Evolutionary conservation across 345 rosid species (phyloP).

Genomic region (Tarenaya hassleriana): DNA sequence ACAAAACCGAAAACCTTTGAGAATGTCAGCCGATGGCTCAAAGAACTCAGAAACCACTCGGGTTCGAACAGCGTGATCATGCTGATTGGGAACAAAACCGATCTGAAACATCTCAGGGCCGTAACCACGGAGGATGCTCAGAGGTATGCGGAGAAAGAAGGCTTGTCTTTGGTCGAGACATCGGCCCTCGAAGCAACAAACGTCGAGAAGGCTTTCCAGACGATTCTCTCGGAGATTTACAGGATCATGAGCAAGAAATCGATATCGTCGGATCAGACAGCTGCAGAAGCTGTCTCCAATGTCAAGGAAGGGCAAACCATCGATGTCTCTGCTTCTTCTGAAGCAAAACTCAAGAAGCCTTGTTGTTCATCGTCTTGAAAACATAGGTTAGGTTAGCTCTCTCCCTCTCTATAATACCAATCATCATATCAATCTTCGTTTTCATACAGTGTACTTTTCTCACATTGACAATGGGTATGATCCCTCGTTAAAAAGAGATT

Average conservation of each 20-base stretch:
- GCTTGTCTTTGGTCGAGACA: slow-evolving; percentile 81
- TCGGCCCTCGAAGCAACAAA: no score
- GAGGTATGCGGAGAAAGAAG: slow-evolving; percentile 83
- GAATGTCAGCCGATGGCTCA: slow-evolving; percentile 84
- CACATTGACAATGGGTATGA: no score
- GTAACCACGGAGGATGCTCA: slow-evolving; percentile 93
- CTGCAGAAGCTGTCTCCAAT: slow-evolving; percentile 34
- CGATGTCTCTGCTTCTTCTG: slow-evolving; percentile 56
- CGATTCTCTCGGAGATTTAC: slow-evolving; percentile 69
- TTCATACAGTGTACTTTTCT: no score
- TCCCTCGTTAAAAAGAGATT: no score
- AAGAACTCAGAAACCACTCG: slow-evolving; percentile 94
- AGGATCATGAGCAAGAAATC: slow-evolving; percentile 88
- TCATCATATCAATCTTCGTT: no score
- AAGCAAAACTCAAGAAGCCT: slow-evolving; percentile 49
- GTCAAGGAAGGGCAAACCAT: slow-evolving; percentile 85
- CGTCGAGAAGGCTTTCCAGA: no score
- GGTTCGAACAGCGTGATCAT: slow-evolving; percentile 89
- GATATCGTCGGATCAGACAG: slow-evolving; percentile 57
- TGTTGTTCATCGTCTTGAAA: slow-evolving; percentile 75
- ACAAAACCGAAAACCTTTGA: slow-evolving; percentile 88
- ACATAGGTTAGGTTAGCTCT: no score
- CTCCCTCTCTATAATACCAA: no score
- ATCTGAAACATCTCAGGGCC: slow-evolving; percentile 89
- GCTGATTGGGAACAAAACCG: slow-evolving; percentile 94